phyloP scores from a whole-genome alignment of 768 basidiomycete genomes.

The Tulasnella sp. region DNA sequence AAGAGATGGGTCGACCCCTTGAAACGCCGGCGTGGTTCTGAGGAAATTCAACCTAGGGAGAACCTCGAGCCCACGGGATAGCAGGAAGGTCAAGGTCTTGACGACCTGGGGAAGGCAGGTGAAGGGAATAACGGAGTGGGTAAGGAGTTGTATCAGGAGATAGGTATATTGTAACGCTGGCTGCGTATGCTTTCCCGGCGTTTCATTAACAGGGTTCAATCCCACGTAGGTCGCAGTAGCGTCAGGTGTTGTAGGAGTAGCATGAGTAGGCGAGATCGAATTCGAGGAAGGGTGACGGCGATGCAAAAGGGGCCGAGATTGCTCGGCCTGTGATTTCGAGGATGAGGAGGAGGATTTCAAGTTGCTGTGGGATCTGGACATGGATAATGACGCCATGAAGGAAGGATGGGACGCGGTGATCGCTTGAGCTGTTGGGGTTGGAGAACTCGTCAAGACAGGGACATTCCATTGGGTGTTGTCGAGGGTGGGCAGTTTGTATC shows the following conservation, averaged over 20 bases:
- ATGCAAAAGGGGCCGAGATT: not conserved
- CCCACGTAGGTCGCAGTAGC: not conserved
- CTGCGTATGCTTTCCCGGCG: not conserved
- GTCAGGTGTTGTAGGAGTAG: not conserved
- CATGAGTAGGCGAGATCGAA: not conserved
- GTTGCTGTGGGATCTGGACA: conserved; percentile 3
- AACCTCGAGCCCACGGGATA: conserved; percentile 1
- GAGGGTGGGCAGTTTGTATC: not conserved
- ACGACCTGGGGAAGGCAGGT: conserved; percentile 4
- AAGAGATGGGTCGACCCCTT: not conserved
- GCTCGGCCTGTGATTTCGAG: not conserved
- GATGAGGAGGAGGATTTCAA: not conserved
- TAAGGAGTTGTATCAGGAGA: not conserved
- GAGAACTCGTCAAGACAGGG: not conserved
- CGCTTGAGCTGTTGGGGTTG: not conserved
- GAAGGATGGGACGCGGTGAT: not conserved
- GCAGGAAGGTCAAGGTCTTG: not conserved
- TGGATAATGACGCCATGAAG: not conserved
- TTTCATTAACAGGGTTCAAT: not conserved
- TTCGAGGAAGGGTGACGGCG: not conserved
- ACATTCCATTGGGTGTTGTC: not conserved
- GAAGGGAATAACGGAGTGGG: conserved; percentile 2
- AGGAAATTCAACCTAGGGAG: conserved; percentile 2
- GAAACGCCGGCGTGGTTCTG: not conserved
- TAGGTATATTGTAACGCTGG: conserved; percentile 5